Base-by-base conservation (phyloP, 1,284 basidiomycete species). In the Cryptococcus depauperatus region DNA sequence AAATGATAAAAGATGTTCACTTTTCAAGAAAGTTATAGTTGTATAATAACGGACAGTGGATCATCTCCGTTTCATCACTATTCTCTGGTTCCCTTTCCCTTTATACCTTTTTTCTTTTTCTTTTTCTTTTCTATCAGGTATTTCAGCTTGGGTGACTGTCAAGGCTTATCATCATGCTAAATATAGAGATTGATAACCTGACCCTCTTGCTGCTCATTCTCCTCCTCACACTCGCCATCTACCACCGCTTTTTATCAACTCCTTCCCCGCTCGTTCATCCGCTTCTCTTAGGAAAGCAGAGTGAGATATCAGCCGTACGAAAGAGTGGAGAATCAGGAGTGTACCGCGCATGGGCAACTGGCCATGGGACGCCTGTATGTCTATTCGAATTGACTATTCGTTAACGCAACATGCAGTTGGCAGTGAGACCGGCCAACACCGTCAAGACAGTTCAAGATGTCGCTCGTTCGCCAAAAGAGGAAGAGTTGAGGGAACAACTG, bases 281-380 rank as follows among this genome's bases (percentile, higher is more conserved):
- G 25, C 53, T 72, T 10, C 48, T 70, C n/a, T 58, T 72, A 4
- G 66, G 69, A 1, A 62, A 66, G 41, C 70, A 72, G 58, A 57
- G 62, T 25, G 68, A 69, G 22, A 56, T 67, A 1, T 57, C 57
- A 2, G 30, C 43, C 5, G 62, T 69, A 6, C 51, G 70, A 46
- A 59, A 64, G 48, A 46, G 58, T 18, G 62, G 62, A 4, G 59
- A 68, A 51, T 63, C 61, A 14, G 66, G 61, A 10, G 43, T 69
- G 13, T 72, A 72, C 49, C 49, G 70, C 35, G 55, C 52, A 14
- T 72, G 64, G 56, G 70, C 67, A 4, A 71, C 69, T 4, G 68
- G 70, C 1, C 67, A 70, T 42, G 68, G 66, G 5, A 56, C 67
- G 10, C 68, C 68, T 18, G 69, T 71, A 38, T 49, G 66, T 56